Percentiles rank a stretch among this genome's conserved stretches.
Evolutionary conservation across 257 asterid species (phyloP).

Genomic region (Plantago elongata): DNA sequence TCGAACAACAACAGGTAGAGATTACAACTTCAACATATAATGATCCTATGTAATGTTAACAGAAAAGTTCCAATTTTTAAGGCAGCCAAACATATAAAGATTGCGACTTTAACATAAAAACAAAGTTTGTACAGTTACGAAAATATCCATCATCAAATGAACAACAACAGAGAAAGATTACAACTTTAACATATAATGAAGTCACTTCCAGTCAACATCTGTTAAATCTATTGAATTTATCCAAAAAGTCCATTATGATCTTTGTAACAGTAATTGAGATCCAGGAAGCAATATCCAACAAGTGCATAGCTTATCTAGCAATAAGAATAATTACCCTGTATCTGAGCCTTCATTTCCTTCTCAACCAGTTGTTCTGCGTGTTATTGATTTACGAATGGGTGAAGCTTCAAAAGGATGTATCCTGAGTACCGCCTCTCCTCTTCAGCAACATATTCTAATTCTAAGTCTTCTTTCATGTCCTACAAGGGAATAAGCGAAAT

Average conservation of each 20-base stretch:
- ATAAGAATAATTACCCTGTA: constrained; percentile 40
- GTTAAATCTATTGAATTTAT: no score
- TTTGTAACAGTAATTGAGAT: neutral
- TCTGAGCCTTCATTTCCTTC: constrained; percentile 61
- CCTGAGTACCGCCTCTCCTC: constrained; percentile 47
- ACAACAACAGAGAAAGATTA: no score
- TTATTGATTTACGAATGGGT: constrained; percentile 58
- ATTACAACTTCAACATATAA: no score
- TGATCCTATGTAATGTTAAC: no score
- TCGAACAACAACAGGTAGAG: no score
- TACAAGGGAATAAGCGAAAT: constrained; percentile 24
- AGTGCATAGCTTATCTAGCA: neutral
- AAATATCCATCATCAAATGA: no score
- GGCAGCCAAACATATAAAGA: no score
- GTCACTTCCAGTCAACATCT: no score
- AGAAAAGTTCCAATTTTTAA: no score
- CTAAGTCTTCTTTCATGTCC: constrained; percentile 37
- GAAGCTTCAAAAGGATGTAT: constrained; percentile 52
- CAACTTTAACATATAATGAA: no score
- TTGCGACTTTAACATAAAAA: no score
- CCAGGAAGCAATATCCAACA: neutral
- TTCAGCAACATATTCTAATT: constrained; percentile 26
- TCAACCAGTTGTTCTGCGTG: constrained; percentile 56
- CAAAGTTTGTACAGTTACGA: no score
- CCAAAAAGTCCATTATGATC: neutral